These are phyloP conservation scores for Silene vulgaris DNA, from an alignment of 179 eudicot species.

Conservation along the genomic window DNA sequence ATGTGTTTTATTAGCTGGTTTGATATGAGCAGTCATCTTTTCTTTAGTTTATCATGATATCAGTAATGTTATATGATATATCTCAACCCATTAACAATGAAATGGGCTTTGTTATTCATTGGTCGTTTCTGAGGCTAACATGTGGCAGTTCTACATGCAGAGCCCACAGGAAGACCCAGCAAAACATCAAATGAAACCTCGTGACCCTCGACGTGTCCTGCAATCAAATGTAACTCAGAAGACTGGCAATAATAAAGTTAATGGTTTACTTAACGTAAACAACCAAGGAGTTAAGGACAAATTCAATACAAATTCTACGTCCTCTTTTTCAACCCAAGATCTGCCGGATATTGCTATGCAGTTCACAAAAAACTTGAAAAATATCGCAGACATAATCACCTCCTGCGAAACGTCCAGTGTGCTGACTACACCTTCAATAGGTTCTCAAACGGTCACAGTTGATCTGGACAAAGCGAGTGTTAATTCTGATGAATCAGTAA, in stretches of 20 bases:
- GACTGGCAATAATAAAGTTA: constrained; percentile 34
- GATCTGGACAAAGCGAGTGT: constrained; percentile 28
- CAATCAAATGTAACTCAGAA: constrained; percentile 41
- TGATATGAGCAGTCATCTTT: not conserved
- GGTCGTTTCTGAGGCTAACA: constrained; percentile 5
- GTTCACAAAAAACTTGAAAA: constrained; percentile 67
- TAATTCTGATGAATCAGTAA: constrained; percentile 21
- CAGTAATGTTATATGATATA: not conserved
- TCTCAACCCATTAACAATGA: not conserved
- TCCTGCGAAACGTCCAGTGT: constrained; percentile 43
- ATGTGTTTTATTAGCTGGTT: not conserved
- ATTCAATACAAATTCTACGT: not conserved
- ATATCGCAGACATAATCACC: constrained; percentile 64
- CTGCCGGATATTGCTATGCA: constrained; percentile 72
- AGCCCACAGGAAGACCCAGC: constrained; percentile 58
- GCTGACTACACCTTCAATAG: constrained; percentile 22
- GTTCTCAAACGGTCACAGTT: constrained; percentile 20
- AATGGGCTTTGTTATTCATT: constrained; percentile 1
- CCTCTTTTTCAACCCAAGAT: constrained; percentile 8
- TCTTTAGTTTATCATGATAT: constrained; percentile 1
- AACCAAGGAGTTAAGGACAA: constrained; percentile 38
- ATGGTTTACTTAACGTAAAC: constrained; percentile 23
- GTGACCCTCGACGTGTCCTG: constrained; percentile 89
- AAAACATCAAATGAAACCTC: constrained; percentile 88
- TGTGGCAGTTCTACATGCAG: constrained; percentile 23